Percentiles rank a stretch among this genome's conserved stretches.
Evolutionary conservation across 495 filamentous ascomycete species (phyloP).

Genomic region (Penicillium argentinense): DNA sequence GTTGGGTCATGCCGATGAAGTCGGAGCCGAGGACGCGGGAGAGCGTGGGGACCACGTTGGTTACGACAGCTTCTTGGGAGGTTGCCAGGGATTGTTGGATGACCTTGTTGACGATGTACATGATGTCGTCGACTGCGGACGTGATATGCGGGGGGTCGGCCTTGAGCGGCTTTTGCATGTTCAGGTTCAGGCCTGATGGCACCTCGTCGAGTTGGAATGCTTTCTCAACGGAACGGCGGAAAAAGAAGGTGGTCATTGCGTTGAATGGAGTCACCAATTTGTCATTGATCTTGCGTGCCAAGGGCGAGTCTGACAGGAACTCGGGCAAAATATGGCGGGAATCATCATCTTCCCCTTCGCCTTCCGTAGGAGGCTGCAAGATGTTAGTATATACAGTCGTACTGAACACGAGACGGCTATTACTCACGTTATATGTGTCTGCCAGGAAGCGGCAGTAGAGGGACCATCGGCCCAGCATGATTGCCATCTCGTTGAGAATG

Average conservation of each 20-base stretch:
- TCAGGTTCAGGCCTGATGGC: slow-evolving; percentile 76
- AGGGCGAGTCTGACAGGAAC: slow-evolving; percentile 70
- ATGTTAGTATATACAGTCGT: slow-evolving; percentile 21
- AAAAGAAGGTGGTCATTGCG: slow-evolving; percentile 89
- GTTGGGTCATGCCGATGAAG: slow-evolving; percentile 95
- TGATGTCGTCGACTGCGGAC: slow-evolving; percentile 95
- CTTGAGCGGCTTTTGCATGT: slow-evolving; percentile 61
- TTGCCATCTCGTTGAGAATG: slow-evolving; percentile 76
- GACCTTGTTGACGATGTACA: slow-evolving; percentile 97
- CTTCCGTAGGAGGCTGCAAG: slow-evolving; percentile 19
- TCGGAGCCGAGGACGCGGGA: slow-evolving; percentile 84
- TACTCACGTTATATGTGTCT: slow-evolving; percentile 73
- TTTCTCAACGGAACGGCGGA: slow-evolving; percentile 92
- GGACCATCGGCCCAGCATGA: slow-evolving; percentile 93
- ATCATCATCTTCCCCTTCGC: slow-evolving; percentile 27
- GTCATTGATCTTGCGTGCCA: slow-evolving; percentile 71
- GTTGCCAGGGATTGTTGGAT: slow-evolving; percentile 83
- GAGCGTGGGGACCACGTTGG: slow-evolving; percentile 76
- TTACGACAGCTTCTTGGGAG: slow-evolving; percentile 72
- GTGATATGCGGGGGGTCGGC: slow-evolving; percentile 87
- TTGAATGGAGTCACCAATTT: slow-evolving; percentile 79
- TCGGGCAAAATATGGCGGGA: slow-evolving; percentile 53
- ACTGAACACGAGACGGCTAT: slow-evolving; percentile 9
- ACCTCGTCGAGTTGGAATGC: slow-evolving; percentile 97
- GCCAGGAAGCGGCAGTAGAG: slow-evolving; percentile 87